Evolutionary conservation across 345 rosid genomes (phyloP), one percentile per base, ranked within the genome.

Genomic region (Pistacia integerrima): DNA sequence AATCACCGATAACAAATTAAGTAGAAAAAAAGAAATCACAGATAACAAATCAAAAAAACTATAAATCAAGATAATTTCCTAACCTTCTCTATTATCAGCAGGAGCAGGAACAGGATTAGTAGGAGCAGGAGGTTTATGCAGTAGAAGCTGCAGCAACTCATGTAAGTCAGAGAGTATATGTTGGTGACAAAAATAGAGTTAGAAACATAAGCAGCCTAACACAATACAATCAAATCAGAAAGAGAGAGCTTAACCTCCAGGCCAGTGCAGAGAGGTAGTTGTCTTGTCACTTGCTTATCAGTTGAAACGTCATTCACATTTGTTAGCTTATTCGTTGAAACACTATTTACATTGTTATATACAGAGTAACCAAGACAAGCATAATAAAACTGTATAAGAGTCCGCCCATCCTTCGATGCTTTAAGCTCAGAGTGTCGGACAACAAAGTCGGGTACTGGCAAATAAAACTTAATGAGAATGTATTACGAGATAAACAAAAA

Each of bases 301-400:
- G 81, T 60, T 20, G 88, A 69, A 7, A 54, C 82, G 59, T 87
- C 85, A 55, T 83, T 83, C 2, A 76, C 78, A 69, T 77, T 86
- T 41, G 46, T 0, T 41, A 41, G 85, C 73, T 87, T 82, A 46
- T 82, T 81, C 25, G 81, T 60, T 20, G 88, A 69, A 7, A 54
- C 82, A 56, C 85, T 85, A 51, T 83, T 83, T 2, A 76, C 78
- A 69, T 77, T 86, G 3, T 8, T 58, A 72, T 80, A 84, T 30
- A 85, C 85, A 9, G 92, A 90, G 77, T 87, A 87, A 5, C 94
- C 97, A 78, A 85, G 85, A 82, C 97, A 91, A 38, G 81, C 90
- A 80, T 90, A 91, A 69, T 87, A 85, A 81, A 90, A 90, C 67
- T 86, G 88, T 11, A 73, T 16, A 69, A 85, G 73, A 25, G 75